A percentile compares a stretch with the other conserved stretches of the same genome.
Evolutionary conservation across 2,329 filamentous ascomycete species (phyloP).

Genomic region (Penicillium sp.): DNA sequence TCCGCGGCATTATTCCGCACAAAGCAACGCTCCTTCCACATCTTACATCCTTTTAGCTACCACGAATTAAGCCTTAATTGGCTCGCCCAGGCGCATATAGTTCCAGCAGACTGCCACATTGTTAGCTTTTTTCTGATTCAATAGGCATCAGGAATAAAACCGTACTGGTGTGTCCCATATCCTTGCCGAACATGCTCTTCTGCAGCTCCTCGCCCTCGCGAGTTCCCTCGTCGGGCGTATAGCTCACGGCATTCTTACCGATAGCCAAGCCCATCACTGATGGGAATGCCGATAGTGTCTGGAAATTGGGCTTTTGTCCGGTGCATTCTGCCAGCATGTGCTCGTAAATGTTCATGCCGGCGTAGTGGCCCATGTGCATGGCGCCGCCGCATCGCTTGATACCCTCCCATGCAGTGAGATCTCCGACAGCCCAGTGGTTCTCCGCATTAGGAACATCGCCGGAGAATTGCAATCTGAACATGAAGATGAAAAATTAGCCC

Average conservation of each 20-base stretch:
- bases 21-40: neutral
- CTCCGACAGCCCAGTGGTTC: conserved; percentile 69
- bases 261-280: conserved; percentile 72
- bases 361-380: conserved; percentile 71
- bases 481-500: neutral
- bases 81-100: conserved; percentile 52
- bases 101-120: conserved; percentile 55
- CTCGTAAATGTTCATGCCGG: conserved; percentile 69
- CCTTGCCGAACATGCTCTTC: conserved; percentile 66
- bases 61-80: conserved; percentile 16
- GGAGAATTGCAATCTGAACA: conserved; percentile 60
- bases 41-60: neutral
- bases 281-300: conserved; percentile 56
- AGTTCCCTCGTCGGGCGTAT: conserved; percentile 59
- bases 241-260: conserved; percentile 69
- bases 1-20: no score
- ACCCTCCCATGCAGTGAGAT: conserved; percentile 70
- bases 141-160: conserved; percentile 31
- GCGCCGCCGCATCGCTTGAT: conserved; percentile 79
- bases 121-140: neutral
- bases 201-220: conserved; percentile 64
- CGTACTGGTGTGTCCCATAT: conserved; percentile 67
- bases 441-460: conserved; percentile 57
- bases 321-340: conserved; percentile 53
- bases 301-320: conserved; percentile 48